Conservation (phyloP, 192 early-diverging fungal species). For the Dissophora ornata region DNA sequence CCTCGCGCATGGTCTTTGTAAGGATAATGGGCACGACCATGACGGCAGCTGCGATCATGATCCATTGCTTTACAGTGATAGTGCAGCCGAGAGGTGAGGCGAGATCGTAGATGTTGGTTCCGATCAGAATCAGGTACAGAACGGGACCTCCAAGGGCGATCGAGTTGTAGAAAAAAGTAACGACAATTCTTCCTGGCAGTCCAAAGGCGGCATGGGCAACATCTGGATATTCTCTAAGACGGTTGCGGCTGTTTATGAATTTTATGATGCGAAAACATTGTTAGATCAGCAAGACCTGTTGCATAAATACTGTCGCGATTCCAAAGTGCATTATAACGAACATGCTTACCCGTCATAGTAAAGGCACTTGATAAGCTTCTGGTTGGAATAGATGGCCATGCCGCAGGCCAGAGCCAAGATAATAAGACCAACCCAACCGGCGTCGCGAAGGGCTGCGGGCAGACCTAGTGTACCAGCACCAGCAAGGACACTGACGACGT, state of each 20-base stretch:
- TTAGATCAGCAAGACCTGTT: too few relatives aligned
- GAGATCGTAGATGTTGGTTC: slow-evolving; percentile 69
- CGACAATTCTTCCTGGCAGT: slow-evolving; percentile 56
- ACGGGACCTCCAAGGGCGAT: slow-evolving; percentile 66
- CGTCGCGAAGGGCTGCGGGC: slow-evolving; percentile 69
- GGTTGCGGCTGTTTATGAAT: slow-evolving; percentile 50
- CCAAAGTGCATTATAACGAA: too few relatives aligned
- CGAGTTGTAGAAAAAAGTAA: slow-evolving; percentile 66
- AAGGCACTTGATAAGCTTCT: slow-evolving; percentile 74
- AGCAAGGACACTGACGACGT: slow-evolving; percentile 66
- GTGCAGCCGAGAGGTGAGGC: slow-evolving; percentile 52
- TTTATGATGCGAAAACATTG: background rate
- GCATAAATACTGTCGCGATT: too few relatives aligned
- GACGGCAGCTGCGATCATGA: slow-evolving; percentile 63
- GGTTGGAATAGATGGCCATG: slow-evolving; percentile 79
- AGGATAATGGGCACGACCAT: slow-evolving; percentile 72
- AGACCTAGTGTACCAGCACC: slow-evolving; percentile 72
- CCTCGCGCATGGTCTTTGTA: slow-evolving; percentile 78
- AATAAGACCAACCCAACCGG: slow-evolving; percentile 80
- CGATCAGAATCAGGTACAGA: slow-evolving; percentile 73
- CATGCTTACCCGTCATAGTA: slow-evolving; percentile 62
- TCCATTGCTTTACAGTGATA: slow-evolving; percentile 65
- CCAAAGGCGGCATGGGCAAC: slow-evolving; percentile 71
- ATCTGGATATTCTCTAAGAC: slow-evolving; percentile 70
- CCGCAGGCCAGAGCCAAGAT: slow-evolving; percentile 76